A percentile compares a stretch with the other conserved stretches of the same genome.
Conservation (phyloP, 1,284 basidiomycete genomes). For the Apiotrichum mycotoxinovorans region DNA sequence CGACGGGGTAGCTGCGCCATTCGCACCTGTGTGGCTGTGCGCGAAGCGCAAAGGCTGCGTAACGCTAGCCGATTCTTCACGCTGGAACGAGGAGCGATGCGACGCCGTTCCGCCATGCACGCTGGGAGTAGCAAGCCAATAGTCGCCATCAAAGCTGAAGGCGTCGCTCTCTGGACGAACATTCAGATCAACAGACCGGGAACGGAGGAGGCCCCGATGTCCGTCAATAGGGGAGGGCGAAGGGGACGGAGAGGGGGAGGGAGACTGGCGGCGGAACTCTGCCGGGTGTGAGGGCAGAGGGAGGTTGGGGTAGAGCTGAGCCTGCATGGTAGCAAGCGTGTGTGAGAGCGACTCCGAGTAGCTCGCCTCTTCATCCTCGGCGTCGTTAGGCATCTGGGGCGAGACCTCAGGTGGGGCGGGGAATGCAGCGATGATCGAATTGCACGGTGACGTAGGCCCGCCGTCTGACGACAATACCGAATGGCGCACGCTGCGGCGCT, state of each 20-base stretch:
- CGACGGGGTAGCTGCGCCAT: background rate
- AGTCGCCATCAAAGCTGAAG: constrained; percentile 1
- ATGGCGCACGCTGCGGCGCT: background rate
- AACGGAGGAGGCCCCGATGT: no score
- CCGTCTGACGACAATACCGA: background rate
- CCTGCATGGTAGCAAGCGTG: background rate
- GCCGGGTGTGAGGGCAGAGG: background rate
- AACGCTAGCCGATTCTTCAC: background rate
- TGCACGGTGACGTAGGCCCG: background rate
- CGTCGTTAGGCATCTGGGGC: background rate
- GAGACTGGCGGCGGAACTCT: background rate
- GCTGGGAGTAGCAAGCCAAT: background rate
- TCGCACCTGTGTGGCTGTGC: background rate
- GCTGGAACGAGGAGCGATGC: background rate
- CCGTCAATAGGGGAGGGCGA: no score
- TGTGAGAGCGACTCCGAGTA: background rate
- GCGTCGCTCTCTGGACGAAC: background rate
- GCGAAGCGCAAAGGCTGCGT: background rate
- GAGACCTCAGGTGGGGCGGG: background rate
- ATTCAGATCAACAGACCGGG: background rate
- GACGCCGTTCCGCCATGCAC: no score
- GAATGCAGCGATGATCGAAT: background rate
- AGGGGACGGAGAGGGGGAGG: background rate
- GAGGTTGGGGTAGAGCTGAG: background rate
- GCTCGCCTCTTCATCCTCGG: background rate